phyloP scores from a whole-genome alignment of 805 yeast genomes.

The Kuraishia cidri region DNA sequence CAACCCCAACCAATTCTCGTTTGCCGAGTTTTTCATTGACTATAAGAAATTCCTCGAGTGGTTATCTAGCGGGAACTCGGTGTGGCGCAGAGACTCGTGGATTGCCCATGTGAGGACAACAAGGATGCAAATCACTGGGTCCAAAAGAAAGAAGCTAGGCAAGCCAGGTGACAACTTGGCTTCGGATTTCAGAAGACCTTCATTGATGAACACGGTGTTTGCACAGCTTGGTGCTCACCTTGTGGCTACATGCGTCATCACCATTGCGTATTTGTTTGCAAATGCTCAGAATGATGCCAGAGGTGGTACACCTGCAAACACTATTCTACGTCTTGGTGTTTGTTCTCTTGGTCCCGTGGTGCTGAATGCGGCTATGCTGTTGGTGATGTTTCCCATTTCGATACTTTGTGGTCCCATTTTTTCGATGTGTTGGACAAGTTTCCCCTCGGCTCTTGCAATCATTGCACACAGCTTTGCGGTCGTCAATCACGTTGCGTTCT shows the following conservation, averaged over 20 bases:
- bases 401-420: slow-evolving; percentile 39
- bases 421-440: slow-evolving; percentile 28
- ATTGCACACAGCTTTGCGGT: slow-evolving; percentile 46
- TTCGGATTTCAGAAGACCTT: slow-evolving; percentile 38
- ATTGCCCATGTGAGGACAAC: slow-evolving; percentile 38
- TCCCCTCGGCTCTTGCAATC: slow-evolving; percentile 47
- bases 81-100: slow-evolving; percentile 24
- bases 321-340: slow-evolving; percentile 32
- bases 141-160: slow-evolving; percentile 32
- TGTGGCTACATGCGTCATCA: slow-evolving; percentile 22
- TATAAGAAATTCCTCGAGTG: slow-evolving; percentile 45
- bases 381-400: slow-evolving; percentile 34
- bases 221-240: slow-evolving; percentile 31
- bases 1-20: slow-evolving; percentile 71
- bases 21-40: slow-evolving; percentile 63
- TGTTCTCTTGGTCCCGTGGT: slow-evolving; percentile 38
- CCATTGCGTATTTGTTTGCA: slow-evolving; percentile 40
- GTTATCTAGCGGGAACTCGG: slow-evolving; percentile 44
- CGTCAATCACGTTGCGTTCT: slow-evolving; percentile 40
- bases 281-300: slow-evolving; percentile 40
- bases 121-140: slow-evolving; percentile 49
- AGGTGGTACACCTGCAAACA: slow-evolving; percentile 25
- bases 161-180: slow-evolving; percentile 27
- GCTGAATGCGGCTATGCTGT: slow-evolving; percentile 29
- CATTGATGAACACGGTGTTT: slow-evolving; percentile 30